phyloP scores from a whole-genome alignment of 1,284 basidiomycete species.

The Exobasidium rhododendri region DNA sequence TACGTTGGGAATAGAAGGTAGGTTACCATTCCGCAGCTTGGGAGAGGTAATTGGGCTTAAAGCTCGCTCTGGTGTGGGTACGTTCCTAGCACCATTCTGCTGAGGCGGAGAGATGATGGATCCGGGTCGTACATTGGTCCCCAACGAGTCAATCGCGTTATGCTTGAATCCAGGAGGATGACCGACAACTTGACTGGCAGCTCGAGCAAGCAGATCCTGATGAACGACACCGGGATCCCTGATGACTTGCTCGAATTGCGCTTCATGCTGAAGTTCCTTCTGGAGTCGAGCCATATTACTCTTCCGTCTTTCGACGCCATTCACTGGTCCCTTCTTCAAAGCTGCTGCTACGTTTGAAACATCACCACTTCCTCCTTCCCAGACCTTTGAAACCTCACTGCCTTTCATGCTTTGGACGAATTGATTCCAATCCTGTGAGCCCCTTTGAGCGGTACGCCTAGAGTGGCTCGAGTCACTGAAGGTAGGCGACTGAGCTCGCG shows the following conservation, averaged over 20 bases:
- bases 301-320: conserved; percentile 21
- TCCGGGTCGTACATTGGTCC: conserved; percentile 9
- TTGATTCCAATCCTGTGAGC: conserved; percentile 36
- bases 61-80: background rate
- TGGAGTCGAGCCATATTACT: conserved; percentile 34
- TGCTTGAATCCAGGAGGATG: conserved; percentile 21
- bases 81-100: background rate
- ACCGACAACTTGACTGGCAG: conserved; percentile 44
- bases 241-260: conserved; percentile 34
- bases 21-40: background rate
- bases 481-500: background rate
- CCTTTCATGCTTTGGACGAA: conserved; percentile 44
- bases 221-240: conserved; percentile 31
- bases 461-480: background rate
- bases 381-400: conserved; percentile 36
- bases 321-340: background rate
- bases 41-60: background rate
- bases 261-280: conserved; percentile 44
- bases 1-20: background rate
- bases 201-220: conserved; percentile 38
- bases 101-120: conserved; percentile 11
- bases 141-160: background rate
- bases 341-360: background rate
- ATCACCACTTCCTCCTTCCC: conserved; percentile 23
- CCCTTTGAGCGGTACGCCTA: background rate